Conservation (phyloP, 1,139 yeast species). For the Saccharomyces hybrid region DNA sequence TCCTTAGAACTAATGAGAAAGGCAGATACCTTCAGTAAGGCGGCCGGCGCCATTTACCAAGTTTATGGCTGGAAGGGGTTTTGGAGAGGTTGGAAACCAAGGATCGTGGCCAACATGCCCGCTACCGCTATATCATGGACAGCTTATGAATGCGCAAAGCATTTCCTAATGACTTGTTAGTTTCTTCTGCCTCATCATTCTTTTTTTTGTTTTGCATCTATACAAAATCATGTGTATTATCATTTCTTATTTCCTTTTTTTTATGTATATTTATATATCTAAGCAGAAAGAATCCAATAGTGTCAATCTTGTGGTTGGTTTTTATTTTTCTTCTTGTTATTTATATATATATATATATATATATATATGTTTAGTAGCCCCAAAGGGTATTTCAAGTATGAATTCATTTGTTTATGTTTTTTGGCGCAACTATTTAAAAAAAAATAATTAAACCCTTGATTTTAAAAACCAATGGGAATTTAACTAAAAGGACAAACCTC, state of each 20-base stretch:
- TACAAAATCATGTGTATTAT: background rate
- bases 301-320: background rate
- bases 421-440: background rate
- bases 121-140: conserved; percentile 98
- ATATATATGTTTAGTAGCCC: background rate
- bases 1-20: conserved; percentile 44
- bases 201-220: background rate
- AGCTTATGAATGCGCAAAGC: conserved; percentile 91
- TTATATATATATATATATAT: too few species aligned
- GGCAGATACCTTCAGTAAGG: conserved; percentile 63
- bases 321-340: background rate
- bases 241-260: background rate
- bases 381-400: background rate
- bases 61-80: conserved; percentile 67
- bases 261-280: background rate
- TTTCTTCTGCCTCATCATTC: background rate
- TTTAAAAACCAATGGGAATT: background rate
- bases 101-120: conserved; percentile 91
- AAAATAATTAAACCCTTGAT: background rate
- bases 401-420: background rate
- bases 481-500: background rate
- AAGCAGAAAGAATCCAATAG: background rate
- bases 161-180: conserved; percentile 16
- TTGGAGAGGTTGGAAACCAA: conserved; percentile 77
- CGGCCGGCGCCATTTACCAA: conserved; percentile 58